A percentile compares a stretch with the other conserved stretches of the same genome.
These are phyloP conservation scores for Magnaporthales sp. DNA, from an alignment of 2,329 filamentous ascomycete species.

Conservation along the genomic window DNA sequence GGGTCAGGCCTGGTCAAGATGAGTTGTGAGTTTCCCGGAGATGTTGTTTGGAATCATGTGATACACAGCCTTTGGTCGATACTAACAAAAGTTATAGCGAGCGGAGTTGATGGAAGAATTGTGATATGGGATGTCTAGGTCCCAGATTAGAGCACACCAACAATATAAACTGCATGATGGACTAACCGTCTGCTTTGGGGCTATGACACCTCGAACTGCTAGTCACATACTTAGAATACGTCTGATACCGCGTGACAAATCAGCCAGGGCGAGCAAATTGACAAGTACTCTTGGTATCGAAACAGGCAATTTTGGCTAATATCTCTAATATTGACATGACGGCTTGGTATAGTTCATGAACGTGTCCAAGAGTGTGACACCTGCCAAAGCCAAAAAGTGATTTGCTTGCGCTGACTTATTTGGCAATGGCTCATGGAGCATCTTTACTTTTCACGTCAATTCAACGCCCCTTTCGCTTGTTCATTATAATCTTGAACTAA, in stretches of 20 bases:
- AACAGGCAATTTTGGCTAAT: background rate
- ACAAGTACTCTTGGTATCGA: background rate
- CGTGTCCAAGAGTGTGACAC: too few species aligned
- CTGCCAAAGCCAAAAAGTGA: background rate
- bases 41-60: background rate
- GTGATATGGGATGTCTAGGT: constrained; percentile 65
- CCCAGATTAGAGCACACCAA: background rate
- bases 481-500: background rate
- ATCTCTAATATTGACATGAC: background rate
- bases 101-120: constrained; percentile 73
- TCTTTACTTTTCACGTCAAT: background rate
- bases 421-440: background rate
- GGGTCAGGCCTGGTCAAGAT: constrained; percentile 65
- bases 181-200: background rate
- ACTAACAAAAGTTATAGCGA: constrained; percentile 40
- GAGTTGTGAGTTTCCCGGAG: constrained; percentile 58
- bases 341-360: background rate
- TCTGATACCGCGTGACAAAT: background rate
- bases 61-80: background rate
- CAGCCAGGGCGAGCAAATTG: background rate
- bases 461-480: background rate
- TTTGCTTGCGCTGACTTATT: background rate
- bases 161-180: background rate
- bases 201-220: background rate
- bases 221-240: background rate